Evolutionary conservation across 2,329 filamentous ascomycete species (phyloP).

Genomic region (Aspergillus versicolor): DNA sequence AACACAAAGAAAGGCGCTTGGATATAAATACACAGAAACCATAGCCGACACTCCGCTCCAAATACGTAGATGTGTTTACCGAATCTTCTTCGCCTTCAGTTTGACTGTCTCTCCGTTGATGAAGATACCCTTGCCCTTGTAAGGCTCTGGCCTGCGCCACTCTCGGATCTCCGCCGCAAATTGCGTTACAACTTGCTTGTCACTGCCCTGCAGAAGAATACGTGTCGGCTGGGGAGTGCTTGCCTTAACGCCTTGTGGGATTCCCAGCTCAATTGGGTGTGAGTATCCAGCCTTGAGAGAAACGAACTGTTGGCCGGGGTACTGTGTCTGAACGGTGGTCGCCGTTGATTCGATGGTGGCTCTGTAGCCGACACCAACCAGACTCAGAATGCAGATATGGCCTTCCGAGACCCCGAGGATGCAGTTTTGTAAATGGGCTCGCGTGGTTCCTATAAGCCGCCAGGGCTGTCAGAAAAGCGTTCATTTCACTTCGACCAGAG

Average conservation of each 20-base stretch:
- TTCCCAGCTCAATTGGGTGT: constrained; percentile 85
- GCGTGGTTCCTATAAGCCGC: constrained; percentile 68
- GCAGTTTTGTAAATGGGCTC: constrained; percentile 85
- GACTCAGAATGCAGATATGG: constrained; percentile 85
- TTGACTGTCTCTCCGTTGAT: constrained; percentile 97
- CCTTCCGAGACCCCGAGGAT: constrained; percentile 95
- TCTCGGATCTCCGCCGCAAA: constrained; percentile 85
- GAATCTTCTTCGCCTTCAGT: constrained; percentile 97
- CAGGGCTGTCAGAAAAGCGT: constrained; percentile 19
- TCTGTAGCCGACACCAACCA: constrained; percentile 94
- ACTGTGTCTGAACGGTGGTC: constrained; percentile 64
- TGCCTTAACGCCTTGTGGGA: constrained; percentile 80
- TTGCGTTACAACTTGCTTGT: constrained; percentile 83
- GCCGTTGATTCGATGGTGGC: constrained; percentile 79
- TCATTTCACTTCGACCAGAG: not conserved
- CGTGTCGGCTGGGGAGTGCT: constrained; percentile 88
- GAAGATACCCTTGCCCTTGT: constrained; percentile 99
- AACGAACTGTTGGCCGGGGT: constrained; percentile 81
- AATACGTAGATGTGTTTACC: constrained; percentile 54
- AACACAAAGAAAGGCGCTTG: constrained; percentile 22
- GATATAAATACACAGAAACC: constrained; percentile 30
- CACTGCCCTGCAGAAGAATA: constrained; percentile 81
- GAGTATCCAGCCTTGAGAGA: constrained; percentile 95
- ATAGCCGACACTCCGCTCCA: constrained; percentile 24
- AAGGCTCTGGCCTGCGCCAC: constrained; percentile 93